Base-by-base conservation (phyloP, 129 eudicot species). In the Solidago caesia region DNA sequence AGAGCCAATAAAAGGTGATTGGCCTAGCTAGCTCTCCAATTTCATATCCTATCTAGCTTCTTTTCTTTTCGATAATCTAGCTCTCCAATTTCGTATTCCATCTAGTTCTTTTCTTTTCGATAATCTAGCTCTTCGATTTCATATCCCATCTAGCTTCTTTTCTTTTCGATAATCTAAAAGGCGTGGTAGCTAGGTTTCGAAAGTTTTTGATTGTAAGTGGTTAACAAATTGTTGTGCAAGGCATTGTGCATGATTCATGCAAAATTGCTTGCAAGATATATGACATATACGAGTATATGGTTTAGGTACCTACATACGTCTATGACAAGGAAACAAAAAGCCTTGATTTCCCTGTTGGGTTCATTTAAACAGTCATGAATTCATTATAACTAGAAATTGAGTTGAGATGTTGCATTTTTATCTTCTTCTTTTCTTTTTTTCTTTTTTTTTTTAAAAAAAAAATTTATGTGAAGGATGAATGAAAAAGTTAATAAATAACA, bases 211-310 rank as follows among this genome's bases (percentile, higher is more conserved):
- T 12, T 27, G 44, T 57, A 72, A 45, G 78, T 79, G 51, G 82
- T 79, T 79, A 68, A 64, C 55, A 64, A 46, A 68, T 55, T 65
- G 82, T 72, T 72, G 66, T 55, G 62, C 44, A 64, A 55, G 77
- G 72, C 78, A 72, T 65, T 79, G 13, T 79, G 78, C 78, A 79
- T 79, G 82, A 64, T 26, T 53, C 68, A 72, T 78, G 67, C 66
- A 78, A 12, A 62, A 0, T 56, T 48, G 71, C 12, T 21, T 77
- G 74, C 75, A 70, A 70, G 71, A 48, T 14, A 7, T 7, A 13
- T 70, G 64, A 70, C 56, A 51, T 48, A 51, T 63, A 70, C 21
- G 39, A 33, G 39, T 56, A 47, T 60, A 6, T 78, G 82, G 72
- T 73, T 53, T 78, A 62, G 48, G 61, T 78, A 4, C 29, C 10